These are phyloP conservation scores for Cystofilobasidium macerans DNA, from an alignment of 768 basidiomycete genomes.

Conservation along the genomic window DNA sequence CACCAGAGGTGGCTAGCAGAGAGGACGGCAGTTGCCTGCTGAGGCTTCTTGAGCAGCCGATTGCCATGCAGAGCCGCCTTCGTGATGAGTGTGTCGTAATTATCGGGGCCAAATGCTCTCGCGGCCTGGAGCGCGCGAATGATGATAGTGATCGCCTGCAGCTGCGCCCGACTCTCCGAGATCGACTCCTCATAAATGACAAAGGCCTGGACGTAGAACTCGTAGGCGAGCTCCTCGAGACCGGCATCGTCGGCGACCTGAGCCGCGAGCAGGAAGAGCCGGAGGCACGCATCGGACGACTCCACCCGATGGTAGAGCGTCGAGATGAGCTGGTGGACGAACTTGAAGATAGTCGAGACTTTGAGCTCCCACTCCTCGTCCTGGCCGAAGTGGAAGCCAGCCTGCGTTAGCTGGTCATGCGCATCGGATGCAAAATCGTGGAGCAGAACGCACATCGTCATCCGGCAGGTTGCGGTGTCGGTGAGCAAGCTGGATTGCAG, in stretches of 20 bases:
- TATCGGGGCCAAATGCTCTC: constrained; percentile 82
- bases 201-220: constrained; percentile 95
- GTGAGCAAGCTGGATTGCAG: constrained; percentile 81
- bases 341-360: constrained; percentile 81
- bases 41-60: constrained; percentile 93
- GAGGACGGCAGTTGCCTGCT: constrained; percentile 88
- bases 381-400: no score
- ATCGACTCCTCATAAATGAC: constrained; percentile 97
- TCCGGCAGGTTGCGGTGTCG: constrained; percentile 46
- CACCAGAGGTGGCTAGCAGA: constrained; percentile 97
- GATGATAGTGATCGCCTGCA: constrained; percentile 93
- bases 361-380: constrained; percentile 78
- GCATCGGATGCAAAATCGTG: no score
- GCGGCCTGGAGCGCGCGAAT: constrained; percentile 82
- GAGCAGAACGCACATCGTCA: not conserved
- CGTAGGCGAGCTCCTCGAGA: constrained; percentile 91
- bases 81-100: constrained; percentile 94
- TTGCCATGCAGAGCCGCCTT: constrained; percentile 97
- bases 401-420: no score
- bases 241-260: constrained; percentile 90
- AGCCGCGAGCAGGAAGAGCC: constrained; percentile 87
- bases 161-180: constrained; percentile 84
- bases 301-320: constrained; percentile 90
- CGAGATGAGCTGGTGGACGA: constrained; percentile 82
- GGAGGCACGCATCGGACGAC: constrained; percentile 64